Base-by-base conservation (phyloP, 2,329 filamentous ascomycete genomes). In the Septoria linicola region DNA sequence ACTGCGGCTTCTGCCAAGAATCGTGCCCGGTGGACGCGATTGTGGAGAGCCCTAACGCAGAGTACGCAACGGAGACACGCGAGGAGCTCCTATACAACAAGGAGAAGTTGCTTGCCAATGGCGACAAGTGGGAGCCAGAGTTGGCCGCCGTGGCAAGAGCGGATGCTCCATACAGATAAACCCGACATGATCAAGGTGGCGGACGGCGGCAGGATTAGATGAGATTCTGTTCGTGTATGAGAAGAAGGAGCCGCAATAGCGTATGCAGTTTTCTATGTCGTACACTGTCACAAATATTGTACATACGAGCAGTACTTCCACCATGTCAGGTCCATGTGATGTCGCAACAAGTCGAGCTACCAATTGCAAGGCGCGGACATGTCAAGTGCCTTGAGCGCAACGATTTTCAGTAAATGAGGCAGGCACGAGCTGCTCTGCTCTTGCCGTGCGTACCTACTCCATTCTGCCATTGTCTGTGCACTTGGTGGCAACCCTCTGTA, bases 1-100 rank as follows among this genome's bases (percentile, higher is more conserved):
- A 97, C 83, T 97, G 93, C 73, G 93, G 93, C 44, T 95, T 95
- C 78, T 97, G 93, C 82, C 92, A 96, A 78, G 93, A 99, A 79
- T 95, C 89, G 60, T 99, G 93, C 77, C 93, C 93, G 37, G 93
- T 99, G 49, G 93, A 99, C 75, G 93, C 93, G 54, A 99, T 89
- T 72, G 85, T 89, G 53, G 85, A 88, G 71, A 81, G 80, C 25
- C 83, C 85, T 47, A 88, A 88, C 64, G 84, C 84, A 42, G 85
- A 88, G 72, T 88, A 88, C 63, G 84, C 85, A 36, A 88, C 83
- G 2, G 85, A 88, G 74, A 86, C 83, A 58, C 84, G 92, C 70
- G 92, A 99, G 74, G 92, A 97, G 79, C 76, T 97, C 66, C 74
- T 97, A 65, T 97, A 97, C 80, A 97, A 97, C 79, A 97, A 97